Conservation (phyloP, 192 early-diverging fungal species). For the Bifiguratus adelaidae region DNA sequence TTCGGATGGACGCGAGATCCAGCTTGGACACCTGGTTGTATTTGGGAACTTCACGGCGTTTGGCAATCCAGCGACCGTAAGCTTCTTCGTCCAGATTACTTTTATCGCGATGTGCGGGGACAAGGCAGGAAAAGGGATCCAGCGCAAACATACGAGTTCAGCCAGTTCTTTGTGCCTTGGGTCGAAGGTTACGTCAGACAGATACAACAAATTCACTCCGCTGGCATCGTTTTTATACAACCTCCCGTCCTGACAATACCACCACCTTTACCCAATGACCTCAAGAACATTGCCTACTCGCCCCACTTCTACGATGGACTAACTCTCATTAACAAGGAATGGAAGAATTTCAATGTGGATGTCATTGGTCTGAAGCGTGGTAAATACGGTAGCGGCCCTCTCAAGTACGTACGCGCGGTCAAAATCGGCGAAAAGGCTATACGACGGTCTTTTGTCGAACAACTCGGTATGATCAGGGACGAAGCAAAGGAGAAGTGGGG, state of each 20-base stretch:
- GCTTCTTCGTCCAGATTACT: slow-evolving; percentile 26
- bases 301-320: slow-evolving; percentile 54
- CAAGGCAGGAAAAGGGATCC: slow-evolving; percentile 13
- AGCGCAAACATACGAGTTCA: slow-evolving; percentile 20
- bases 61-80: slow-evolving; percentile 23
- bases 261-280: slow-evolving; percentile 23
- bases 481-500: slow-evolving; percentile 20
- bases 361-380: slow-evolving; percentile 42
- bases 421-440: slow-evolving; percentile 40
- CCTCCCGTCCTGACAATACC: slow-evolving; percentile 39
- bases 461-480: slow-evolving; percentile 26
- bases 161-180: slow-evolving; percentile 28
- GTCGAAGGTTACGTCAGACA: slow-evolving; percentile 19
- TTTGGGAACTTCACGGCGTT: slow-evolving; percentile 42
- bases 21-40: slow-evolving; percentile 29
- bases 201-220: slow-evolving; percentile 26
- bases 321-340: slow-evolving; percentile 46
- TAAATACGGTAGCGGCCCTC: slow-evolving; percentile 25
- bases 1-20: slow-evolving; percentile 34
- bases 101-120: slow-evolving; percentile 21
- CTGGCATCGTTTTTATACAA: slow-evolving; percentile 46
- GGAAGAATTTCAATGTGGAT: slow-evolving; percentile 45
- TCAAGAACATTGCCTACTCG: slow-evolving; percentile 33
- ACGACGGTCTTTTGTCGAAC: slow-evolving; percentile 34
- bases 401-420: slow-evolving; percentile 30